Evolutionary conservation across 805 yeast species (phyloP).

Genomic region (Nakazawaea laoshanensis): DNA sequence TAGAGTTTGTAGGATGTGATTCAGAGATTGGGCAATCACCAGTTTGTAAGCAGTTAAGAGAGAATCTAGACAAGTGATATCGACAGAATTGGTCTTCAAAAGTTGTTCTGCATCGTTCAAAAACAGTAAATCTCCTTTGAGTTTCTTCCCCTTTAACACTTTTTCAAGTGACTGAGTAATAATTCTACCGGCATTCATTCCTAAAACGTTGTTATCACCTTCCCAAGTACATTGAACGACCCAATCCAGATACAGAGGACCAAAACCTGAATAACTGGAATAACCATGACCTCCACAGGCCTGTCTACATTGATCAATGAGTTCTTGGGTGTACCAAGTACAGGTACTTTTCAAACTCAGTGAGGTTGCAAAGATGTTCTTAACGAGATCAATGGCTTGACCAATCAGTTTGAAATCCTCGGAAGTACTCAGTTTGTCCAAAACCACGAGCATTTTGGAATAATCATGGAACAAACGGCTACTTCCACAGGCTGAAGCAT

Average conservation of each 20-base stretch:
- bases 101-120: conserved; percentile 19
- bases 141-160: conserved; percentile 31
- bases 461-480: conserved; percentile 49
- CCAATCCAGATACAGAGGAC: conserved; percentile 85
- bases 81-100: conserved; percentile 7
- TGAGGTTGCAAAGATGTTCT: conserved; percentile 73
- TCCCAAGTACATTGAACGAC: conserved; percentile 99
- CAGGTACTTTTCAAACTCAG: conserved; percentile 85
- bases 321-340: conserved; percentile 76
- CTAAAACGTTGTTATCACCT: conserved; percentile 87
- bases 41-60: conserved; percentile 30
- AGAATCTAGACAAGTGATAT: conserved; percentile 19
- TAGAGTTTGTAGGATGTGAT: conserved; percentile 22
- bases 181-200: conserved; percentile 79
- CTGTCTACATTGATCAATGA: conserved; percentile 87
- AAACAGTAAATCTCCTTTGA: conserved; percentile 39
- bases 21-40: conserved; percentile 29
- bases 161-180: conserved; percentile 41
- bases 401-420: conserved; percentile 36
- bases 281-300: conserved; percentile 96
- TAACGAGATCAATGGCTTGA: conserved; percentile 50
- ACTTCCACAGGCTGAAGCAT: conserved; percentile 68
- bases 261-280: conserved; percentile 87
- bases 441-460: conserved; percentile 36
- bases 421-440: conserved; percentile 45